Conservation (phyloP, 257 asterid genomes). For the Solanum ahanhuiri region DNA sequence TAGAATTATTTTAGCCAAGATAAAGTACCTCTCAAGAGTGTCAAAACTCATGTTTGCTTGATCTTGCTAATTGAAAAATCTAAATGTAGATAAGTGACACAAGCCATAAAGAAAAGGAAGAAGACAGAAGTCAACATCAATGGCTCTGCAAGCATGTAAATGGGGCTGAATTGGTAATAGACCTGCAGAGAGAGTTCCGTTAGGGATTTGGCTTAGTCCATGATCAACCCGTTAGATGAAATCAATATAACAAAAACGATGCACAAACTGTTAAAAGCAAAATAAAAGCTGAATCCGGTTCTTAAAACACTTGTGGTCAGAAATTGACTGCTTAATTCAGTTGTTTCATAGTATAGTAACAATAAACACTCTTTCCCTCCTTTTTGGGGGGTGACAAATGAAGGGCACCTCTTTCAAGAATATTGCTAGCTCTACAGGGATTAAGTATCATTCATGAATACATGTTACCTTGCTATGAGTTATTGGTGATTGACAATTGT, state of each 20-base stretch:
- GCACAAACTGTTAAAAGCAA: background rate
- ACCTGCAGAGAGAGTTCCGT: conserved; percentile 48
- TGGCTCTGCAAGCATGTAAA: conserved; percentile 97
- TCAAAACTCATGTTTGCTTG: conserved; percentile 6
- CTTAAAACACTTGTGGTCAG: background rate
- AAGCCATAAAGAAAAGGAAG: conserved; percentile 62
- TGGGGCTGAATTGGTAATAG: conserved; percentile 69
- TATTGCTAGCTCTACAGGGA: background rate
- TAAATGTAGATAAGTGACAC: conserved; percentile 67
- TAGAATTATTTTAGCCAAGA: background rate
- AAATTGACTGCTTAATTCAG: background rate
- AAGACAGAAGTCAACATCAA: conserved; percentile 73
- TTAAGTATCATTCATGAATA: background rate
- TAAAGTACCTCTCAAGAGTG: conserved; percentile 23
- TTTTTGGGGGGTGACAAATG: background rate
- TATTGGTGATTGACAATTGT: background rate
- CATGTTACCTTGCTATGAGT: background rate
- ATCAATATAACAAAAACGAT: background rate
- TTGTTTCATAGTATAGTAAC: background rate
- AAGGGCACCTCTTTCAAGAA: background rate
- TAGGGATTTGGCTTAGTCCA: background rate
- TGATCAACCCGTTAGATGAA: background rate
- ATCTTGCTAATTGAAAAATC: conserved; percentile 71
- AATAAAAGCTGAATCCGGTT: background rate
- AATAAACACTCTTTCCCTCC: background rate